Evolutionary conservation across 352 stramenopile species (phyloP).

Genomic region (Phytophthora sp.): DNA sequence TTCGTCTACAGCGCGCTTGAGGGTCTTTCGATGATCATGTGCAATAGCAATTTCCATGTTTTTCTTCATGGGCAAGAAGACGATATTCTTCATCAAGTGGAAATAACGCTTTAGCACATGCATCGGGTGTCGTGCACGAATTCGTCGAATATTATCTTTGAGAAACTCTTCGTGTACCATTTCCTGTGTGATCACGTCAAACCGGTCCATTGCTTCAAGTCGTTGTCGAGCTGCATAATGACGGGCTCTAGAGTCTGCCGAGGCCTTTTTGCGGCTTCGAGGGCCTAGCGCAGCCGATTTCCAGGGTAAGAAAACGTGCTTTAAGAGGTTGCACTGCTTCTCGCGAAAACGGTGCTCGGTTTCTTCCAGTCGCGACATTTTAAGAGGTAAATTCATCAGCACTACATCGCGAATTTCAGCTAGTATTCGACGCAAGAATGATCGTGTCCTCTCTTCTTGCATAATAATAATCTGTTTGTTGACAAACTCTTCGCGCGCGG

Average conservation of each 20-base stretch:
- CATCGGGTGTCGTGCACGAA: constrained; percentile 45
- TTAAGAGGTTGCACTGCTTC: constrained; percentile 50
- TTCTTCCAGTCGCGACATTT: constrained; percentile 58
- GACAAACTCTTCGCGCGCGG: constrained; percentile 67
- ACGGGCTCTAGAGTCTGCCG: constrained; percentile 44
- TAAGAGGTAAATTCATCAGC: constrained; percentile 70
- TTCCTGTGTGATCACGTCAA: constrained; percentile 72
- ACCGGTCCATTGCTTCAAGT: constrained; percentile 65
- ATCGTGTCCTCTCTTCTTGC: constrained; percentile 40
- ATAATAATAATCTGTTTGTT: constrained; percentile 55
- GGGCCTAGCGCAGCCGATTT: constrained; percentile 58
- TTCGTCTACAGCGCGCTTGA: constrained; percentile 35
- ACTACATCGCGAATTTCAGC: constrained; percentile 73
- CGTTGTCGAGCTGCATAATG: constrained; percentile 56
- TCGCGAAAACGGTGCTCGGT: constrained; percentile 51
- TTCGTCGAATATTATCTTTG: constrained; percentile 74
- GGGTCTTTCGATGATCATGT: constrained; percentile 39
- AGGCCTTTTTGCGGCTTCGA: constrained; percentile 61
- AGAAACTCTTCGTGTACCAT: constrained; percentile 85
- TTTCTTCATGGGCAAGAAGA: constrained; percentile 54
- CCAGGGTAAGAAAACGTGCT: constrained; percentile 54
- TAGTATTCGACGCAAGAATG: constrained; percentile 53
- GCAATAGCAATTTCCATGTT: constrained; percentile 40
- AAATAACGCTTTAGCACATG: constrained; percentile 58
- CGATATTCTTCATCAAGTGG: constrained; percentile 39